Evolutionary conservation across 176 grass and related monocot genomes (phyloP).

Genomic region (Bolboschoenus planiculmis): DNA sequence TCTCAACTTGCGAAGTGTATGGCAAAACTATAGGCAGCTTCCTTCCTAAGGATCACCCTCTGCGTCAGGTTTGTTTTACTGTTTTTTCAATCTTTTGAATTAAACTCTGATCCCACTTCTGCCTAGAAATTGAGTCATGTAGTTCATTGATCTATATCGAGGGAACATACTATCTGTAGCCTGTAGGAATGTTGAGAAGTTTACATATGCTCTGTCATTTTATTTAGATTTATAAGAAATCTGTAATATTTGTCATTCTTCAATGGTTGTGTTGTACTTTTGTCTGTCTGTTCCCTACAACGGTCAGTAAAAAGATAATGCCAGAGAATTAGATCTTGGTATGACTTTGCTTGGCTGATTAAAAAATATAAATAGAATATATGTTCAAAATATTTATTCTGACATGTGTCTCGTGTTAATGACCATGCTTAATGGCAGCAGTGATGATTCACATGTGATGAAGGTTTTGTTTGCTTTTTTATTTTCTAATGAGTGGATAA

Average conservation of each 20-base stretch:
- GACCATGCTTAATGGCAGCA: background rate
- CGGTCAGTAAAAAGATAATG: background rate
- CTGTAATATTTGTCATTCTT: background rate
- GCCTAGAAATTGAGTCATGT: background rate
- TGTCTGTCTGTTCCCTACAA: background rate
- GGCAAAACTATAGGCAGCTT: slow-evolving; percentile 95
- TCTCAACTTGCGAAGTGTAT: slow-evolving; percentile 98
- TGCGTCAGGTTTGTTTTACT: slow-evolving; percentile 60
- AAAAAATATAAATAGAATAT: background rate
- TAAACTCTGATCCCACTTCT: background rate
- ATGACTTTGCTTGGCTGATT: background rate
- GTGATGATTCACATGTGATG: background rate
- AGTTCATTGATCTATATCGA: background rate
- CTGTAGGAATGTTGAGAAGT: background rate
- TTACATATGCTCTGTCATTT: background rate
- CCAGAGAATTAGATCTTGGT: background rate
- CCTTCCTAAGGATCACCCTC: slow-evolving; percentile 89
- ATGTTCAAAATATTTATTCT: background rate
- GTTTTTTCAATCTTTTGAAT: background rate
- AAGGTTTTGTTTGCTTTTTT: background rate
- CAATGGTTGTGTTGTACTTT: background rate
- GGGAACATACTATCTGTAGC: background rate
- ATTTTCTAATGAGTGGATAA: background rate
- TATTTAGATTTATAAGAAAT: background rate
- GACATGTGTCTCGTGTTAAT: background rate